These are phyloP conservation scores for Onygena corvina DNA, from an alignment of 2,329 filamentous ascomycete genomes.

Conservation along the genomic window DNA sequence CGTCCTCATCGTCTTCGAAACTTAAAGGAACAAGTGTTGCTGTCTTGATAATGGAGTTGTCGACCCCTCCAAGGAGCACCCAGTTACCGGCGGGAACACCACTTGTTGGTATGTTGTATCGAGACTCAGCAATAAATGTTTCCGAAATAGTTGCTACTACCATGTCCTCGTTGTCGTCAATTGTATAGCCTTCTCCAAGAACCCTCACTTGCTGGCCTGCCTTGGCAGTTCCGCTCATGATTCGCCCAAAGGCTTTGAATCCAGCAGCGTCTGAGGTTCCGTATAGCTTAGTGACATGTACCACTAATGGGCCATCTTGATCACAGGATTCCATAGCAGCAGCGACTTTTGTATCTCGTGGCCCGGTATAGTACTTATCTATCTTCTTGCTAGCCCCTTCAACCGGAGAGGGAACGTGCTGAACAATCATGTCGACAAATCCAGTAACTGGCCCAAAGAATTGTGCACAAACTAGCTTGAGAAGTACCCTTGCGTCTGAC, in stretches of 20 bases:
- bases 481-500: constrained; percentile 73
- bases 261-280: constrained; percentile 79
- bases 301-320: constrained; percentile 78
- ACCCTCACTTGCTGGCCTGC: constrained; percentile 77
- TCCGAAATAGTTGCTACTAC: constrained; percentile 68
- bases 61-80: constrained; percentile 81
- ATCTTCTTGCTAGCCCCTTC: constrained; percentile 66
- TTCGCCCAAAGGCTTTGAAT: constrained; percentile 81
- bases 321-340: constrained; percentile 70
- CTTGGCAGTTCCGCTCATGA: constrained; percentile 80
- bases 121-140: constrained; percentile 80
- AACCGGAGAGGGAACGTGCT: constrained; percentile 76
- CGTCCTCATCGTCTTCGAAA: constrained; percentile 76
- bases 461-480: constrained; percentile 82
- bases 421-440: constrained; percentile 89
- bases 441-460: constrained; percentile 86
- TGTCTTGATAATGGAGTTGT: constrained; percentile 97
- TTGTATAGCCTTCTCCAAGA: constrained; percentile 85
- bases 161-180: constrained; percentile 98
- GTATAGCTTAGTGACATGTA: constrained; percentile 89
- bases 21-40: constrained; percentile 75
- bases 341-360: constrained; percentile 68
- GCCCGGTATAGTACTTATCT: constrained; percentile 83
- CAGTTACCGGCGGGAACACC: constrained; percentile 90
- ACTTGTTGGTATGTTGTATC: constrained; percentile 84